phyloP scores from a whole-genome alignment of 1,139 yeast genomes.

The Scheffersomyces illinoinensis region DNA sequence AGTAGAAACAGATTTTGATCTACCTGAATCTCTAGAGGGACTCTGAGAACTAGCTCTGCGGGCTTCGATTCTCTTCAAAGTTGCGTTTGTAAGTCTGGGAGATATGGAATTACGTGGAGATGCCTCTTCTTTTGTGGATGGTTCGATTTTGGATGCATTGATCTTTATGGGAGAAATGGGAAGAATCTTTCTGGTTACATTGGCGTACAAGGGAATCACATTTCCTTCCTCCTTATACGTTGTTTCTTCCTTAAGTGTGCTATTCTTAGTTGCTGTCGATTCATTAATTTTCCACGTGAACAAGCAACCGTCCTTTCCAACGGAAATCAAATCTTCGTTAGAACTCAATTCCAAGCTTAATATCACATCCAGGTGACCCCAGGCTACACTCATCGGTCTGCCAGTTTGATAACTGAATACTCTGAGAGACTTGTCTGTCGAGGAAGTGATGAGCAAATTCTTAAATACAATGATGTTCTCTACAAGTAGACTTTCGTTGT shows the following conservation, averaged over 20 bases:
- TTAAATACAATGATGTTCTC: slow-evolving; percentile 37
- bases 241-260: not conserved
- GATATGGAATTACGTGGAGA: slow-evolving; percentile 9
- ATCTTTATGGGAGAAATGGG: slow-evolving; percentile 14
- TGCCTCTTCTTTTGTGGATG: not conserved
- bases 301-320: slow-evolving; percentile 54
- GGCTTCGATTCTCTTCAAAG: slow-evolving; percentile 34
- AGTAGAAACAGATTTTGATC: not conserved
- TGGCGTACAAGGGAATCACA: slow-evolving; percentile 21
- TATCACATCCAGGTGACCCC: slow-evolving; percentile 69
- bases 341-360: slow-evolving; percentile 35
- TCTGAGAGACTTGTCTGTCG: slow-evolving; percentile 60
- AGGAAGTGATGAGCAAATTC: slow-evolving; percentile 43
- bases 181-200: slow-evolving; percentile 36
- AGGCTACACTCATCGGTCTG: slow-evolving; percentile 45
- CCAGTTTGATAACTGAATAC: slow-evolving; percentile 49
- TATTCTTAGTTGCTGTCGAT: slow-evolving; percentile 1
- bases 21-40: slow-evolving; percentile 3
- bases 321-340: slow-evolving; percentile 32
- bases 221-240: not conserved
- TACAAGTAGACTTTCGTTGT: slow-evolving; percentile 40
- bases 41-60: slow-evolving; percentile 6
- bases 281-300: slow-evolving; percentile 43
- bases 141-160: not conserved
- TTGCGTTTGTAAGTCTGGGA: slow-evolving; percentile 28